Evolutionary conservation across 768 basidiomycete species (phyloP), one percentile per base, ranked within the genome.

Genomic region (Hortiboletus campestris): DNA sequence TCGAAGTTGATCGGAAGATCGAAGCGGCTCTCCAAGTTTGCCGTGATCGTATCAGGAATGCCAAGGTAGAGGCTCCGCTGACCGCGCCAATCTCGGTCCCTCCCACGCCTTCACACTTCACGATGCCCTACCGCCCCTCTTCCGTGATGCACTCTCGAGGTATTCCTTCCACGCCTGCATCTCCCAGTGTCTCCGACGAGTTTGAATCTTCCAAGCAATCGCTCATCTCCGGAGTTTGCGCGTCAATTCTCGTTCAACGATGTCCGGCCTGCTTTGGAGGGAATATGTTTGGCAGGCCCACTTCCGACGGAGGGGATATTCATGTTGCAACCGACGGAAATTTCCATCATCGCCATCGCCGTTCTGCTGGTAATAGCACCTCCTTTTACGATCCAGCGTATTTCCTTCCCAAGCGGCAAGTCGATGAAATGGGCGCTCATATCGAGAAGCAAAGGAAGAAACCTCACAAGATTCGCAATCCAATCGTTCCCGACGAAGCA

Each of bases 331-430:
- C 45, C 0, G 34, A 58, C 7, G 40, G 54, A 2, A 58, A 58
- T 3, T 56, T 58, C 29, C 53, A 56, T 42, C 57, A 56, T 13
- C 9, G n/a, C 0, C 58, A 56, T 10, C 6, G 19, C 1, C 17
- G 3, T 0, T 46, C 44, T 2, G 28, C 49, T 0, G 35, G 54
- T 11, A 34, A 56, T 11, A 31, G 31, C 0, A 47, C 47, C 0
- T 0, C 14, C 0, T 57, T 57, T 10, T 48, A 57, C 11, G 56
- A 73, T 1, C 71, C 72, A 0, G 46, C 53, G 0, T 72, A 72
- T 38, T 65, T 78, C 31, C 31, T 79, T n/a, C 56, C 69, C 1
- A 76, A 76, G 25, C 53, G 38, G 1, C 57, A 69, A 12, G 73
- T 79, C 0, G 74, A 77, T 43, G 29, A 10, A 0, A 66, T 74